Percentiles rank a stretch among this genome's conserved stretches.
These are phyloP conservation scores for Boletus eberwhitei DNA, from an alignment of 768 basidiomycete species.

Conservation along the genomic window DNA sequence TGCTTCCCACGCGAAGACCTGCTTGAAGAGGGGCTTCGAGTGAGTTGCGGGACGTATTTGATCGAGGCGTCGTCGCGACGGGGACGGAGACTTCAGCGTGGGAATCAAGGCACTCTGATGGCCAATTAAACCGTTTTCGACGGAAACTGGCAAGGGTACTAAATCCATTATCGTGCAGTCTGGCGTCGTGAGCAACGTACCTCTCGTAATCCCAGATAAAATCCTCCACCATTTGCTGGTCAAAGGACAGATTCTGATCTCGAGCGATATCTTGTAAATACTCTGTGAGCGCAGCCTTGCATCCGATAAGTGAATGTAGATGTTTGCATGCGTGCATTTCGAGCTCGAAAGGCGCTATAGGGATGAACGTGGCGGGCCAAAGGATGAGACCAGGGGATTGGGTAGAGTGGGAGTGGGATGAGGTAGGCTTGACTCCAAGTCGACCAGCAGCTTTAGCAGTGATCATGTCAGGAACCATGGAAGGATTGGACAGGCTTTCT, in stretches of 20 bases:
- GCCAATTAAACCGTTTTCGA: slow-evolving; percentile 68
- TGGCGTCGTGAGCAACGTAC: slow-evolving; percentile 18
- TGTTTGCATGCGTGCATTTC: slow-evolving; percentile 77
- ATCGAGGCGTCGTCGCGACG: slow-evolving; percentile 22
- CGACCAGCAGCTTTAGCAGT: slow-evolving; percentile 37
- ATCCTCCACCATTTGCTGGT: slow-evolving; percentile 25
- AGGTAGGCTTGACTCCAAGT: slow-evolving; percentile 32
- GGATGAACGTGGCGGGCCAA: slow-evolving; percentile 56
- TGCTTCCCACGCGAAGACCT: slow-evolving; percentile 11
- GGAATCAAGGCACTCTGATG: slow-evolving; percentile 41
- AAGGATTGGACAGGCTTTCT: slow-evolving; percentile 20
- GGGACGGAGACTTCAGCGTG: slow-evolving; percentile 24
- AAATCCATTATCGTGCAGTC: slow-evolving; percentile 5
- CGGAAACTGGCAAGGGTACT: slow-evolving; percentile 48
- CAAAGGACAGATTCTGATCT: slow-evolving; percentile 18
- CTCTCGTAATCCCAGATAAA: slow-evolving; percentile 36
- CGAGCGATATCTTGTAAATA: slow-evolving; percentile 39
- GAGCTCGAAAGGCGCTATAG: slow-evolving; percentile 54
- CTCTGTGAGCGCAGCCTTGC: slow-evolving; percentile 53
- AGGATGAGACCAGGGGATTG: slow-evolving; percentile 66
- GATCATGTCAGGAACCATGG: slow-evolving; percentile 27
- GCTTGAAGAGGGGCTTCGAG: slow-evolving; percentile 10
- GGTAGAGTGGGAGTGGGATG: slow-evolving; percentile 27
- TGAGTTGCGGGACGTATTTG: slow-evolving; percentile 17
- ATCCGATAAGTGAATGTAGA: slow-evolving; percentile 61